Conservation (phyloP, 768 basidiomycete species). For the Russula emetica region DNA sequence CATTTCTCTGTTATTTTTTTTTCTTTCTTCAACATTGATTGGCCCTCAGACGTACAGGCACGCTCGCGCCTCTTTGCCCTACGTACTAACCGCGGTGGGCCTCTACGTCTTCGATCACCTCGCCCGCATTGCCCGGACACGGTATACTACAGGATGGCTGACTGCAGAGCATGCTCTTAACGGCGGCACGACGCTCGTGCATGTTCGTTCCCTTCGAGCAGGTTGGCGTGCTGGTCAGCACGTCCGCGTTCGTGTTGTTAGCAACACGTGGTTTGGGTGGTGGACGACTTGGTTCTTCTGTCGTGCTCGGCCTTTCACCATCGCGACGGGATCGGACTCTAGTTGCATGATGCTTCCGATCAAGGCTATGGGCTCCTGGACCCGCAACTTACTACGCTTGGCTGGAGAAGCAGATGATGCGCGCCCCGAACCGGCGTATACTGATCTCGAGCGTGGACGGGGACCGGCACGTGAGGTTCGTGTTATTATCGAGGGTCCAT, state of each 20-base stretch:
- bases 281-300: conserved; percentile 18
- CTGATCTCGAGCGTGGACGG: conserved; percentile 14
- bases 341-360: conserved; percentile 48
- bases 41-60: conserved; percentile 27
- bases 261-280: conserved; percentile 40
- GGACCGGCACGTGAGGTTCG: conserved; percentile 31
- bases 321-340: conserved; percentile 42
- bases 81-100: conserved; percentile 38
- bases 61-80: conserved; percentile 37
- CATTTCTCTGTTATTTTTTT: neutral
- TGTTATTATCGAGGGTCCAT: conserved; percentile 53
- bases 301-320: conserved; percentile 39
- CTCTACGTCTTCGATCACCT: conserved; percentile 47
- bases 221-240: conserved; percentile 63
- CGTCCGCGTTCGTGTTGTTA: conserved; percentile 48
- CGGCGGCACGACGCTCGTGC: conserved; percentile 42
- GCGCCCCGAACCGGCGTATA: conserved; percentile 26
- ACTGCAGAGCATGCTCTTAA: conserved; percentile 42
- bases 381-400: conserved; percentile 40
- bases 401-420: conserved; percentile 39
- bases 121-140: conserved; percentile 46
- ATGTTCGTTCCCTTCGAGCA: conserved; percentile 41
- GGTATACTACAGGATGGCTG: conserved; percentile 43
- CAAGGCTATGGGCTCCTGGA: conserved; percentile 52
- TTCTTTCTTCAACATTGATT: neutral